A percentile compares a stretch with the other conserved stretches of the same genome.
These are phyloP conservation scores for Cubamyces sp. DNA, from an alignment of 768 basidiomycete species.

Conservation along the genomic window DNA sequence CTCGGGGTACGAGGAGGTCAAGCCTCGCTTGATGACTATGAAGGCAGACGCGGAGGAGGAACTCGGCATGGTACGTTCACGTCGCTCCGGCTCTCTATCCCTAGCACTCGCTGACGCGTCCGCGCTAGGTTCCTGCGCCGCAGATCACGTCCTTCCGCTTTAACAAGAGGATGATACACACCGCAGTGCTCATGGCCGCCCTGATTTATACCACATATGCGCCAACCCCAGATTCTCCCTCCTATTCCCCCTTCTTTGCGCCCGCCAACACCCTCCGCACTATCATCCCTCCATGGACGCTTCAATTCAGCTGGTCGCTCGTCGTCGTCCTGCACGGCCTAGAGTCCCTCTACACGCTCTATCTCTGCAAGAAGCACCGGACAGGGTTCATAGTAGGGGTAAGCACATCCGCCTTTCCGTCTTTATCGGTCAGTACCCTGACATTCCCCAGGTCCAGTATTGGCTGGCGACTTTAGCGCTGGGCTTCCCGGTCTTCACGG, in stretches of 20 bases:
- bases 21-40: conserved; percentile 79
- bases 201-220: conserved; percentile 41
- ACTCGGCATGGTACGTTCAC: conserved; percentile 69
- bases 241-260: conserved; percentile 28
- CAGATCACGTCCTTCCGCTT: conserved; percentile 60
- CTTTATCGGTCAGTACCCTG: not conserved
- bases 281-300: conserved; percentile 21
- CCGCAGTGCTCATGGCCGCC: conserved; percentile 34
- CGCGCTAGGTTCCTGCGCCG: conserved; percentile 61
- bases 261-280: conserved; percentile 27
- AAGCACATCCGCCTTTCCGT: conserved; percentile 13
- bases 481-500: conserved; percentile 59
- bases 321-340: conserved; percentile 44
- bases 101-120: not conserved
- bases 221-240: conserved; percentile 26
- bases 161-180: conserved; percentile 38
- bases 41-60: conserved; percentile 79
- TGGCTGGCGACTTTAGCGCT: conserved; percentile 50
- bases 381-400: conserved; percentile 48
- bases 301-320: conserved; percentile 42
- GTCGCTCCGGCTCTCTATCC: not conserved
- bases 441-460: conserved; percentile 51
- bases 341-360: conserved; percentile 52
- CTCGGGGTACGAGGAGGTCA: conserved; percentile 77
- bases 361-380: conserved; percentile 55